These are phyloP conservation scores for Fusarium torreyae DNA, from an alignment of 2,329 filamentous ascomycete genomes.

Conservation along the genomic window DNA sequence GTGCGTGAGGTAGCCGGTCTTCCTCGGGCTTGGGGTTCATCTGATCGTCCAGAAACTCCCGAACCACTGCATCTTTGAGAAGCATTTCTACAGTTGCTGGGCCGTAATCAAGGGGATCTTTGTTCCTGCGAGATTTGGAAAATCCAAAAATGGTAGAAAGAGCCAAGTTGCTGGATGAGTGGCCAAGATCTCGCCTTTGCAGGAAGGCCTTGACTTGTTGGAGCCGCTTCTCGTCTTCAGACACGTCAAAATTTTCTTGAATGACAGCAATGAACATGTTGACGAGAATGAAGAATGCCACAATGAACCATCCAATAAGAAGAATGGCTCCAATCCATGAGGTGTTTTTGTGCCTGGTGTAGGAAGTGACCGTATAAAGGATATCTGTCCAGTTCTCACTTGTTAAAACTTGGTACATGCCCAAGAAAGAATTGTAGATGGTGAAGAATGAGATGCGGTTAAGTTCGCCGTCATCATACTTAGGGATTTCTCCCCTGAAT, in stretches of 20 bases:
- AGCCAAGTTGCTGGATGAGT: constrained; percentile 80
- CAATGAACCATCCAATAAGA: constrained; percentile 94
- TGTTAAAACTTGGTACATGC: constrained; percentile 97
- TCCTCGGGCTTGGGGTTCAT: constrained; percentile 51
- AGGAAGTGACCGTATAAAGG: constrained; percentile 84
- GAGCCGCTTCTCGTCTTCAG: constrained; percentile 96
- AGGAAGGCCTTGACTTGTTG: constrained; percentile 97
- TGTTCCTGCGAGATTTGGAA: constrained; percentile 70
- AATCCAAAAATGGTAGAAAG: constrained; percentile 79
- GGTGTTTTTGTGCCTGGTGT: constrained; percentile 76
- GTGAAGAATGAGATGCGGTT: constrained; percentile 85
- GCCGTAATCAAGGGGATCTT: constrained; percentile 92
- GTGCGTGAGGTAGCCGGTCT: constrained; percentile 51
- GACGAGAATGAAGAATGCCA: constrained; percentile 94
- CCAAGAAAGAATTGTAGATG: constrained; percentile 95
- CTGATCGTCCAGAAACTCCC: constrained; percentile 86
- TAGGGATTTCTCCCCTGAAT: constrained; percentile 87
- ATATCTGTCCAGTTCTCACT: constrained; percentile 96
- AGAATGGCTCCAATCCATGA: constrained; percentile 95
- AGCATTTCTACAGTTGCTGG: constrained; percentile 96
- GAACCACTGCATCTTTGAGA: constrained; percentile 94
- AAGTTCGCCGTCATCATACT: constrained; percentile 72
- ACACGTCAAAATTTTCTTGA: constrained; percentile 98
- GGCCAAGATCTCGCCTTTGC: constrained; percentile 88
- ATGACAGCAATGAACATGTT: constrained; percentile 99